phyloP scores from a whole-genome alignment of 2,329 filamentous ascomycete genomes.

The Diplodia sapinea region DNA sequence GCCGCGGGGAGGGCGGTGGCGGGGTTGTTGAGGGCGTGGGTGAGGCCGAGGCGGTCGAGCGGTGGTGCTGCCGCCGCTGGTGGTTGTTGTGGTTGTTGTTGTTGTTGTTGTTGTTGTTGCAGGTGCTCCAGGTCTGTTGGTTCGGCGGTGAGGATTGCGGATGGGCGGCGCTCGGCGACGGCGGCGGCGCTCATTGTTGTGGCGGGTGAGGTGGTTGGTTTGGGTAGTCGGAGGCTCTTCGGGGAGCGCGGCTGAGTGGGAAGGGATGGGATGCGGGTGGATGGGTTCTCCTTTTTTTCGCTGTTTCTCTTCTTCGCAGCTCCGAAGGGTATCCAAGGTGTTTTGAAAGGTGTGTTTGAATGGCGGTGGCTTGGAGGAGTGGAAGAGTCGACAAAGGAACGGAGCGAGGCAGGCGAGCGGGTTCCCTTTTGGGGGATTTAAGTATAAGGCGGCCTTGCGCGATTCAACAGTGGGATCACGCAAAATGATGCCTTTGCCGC shows the following conservation, averaged over 20 bases:
- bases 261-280: background rate
- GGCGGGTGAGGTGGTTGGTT: background rate
- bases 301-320: background rate
- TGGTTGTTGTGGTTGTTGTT: background rate
- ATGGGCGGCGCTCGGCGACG: background rate
- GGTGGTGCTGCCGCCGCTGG: conserved; percentile 39
- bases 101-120: conserved; percentile 37
- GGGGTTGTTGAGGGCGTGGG: conserved; percentile 12
- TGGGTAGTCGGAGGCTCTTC: background rate
- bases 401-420: background rate
- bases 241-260: background rate
- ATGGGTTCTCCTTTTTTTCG: background rate
- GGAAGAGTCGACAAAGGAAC: background rate
- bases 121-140: conserved; percentile 34
- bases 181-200: conserved; percentile 8
- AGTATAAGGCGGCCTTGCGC: conserved; percentile 8
- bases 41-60: conserved; percentile 40
- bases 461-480: conserved; percentile 17
- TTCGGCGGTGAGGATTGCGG: too few relatives aligned
- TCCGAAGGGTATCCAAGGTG: background rate
- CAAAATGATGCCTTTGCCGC: conserved; percentile 23
- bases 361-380: background rate
- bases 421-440: background rate
- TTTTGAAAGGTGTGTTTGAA: background rate
- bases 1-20: conserved; percentile 63